These are phyloP conservation scores for Ilex asprella DNA, from an alignment of 257 asterid species.

Conservation along the genomic window DNA sequence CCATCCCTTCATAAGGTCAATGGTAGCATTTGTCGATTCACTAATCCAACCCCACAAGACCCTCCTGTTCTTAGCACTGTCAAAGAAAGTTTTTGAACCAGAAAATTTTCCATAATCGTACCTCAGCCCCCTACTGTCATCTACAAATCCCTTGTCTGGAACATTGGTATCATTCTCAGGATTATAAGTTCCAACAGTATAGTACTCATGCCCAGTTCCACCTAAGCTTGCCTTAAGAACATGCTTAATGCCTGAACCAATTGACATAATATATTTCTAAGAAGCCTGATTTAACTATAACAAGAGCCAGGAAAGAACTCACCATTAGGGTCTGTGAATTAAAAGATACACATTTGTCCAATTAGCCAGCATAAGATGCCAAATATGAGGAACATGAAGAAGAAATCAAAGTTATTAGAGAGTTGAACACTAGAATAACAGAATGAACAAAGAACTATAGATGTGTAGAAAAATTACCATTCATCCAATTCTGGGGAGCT, in stretches of 20 bases:
- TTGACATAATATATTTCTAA: too few relatives aligned
- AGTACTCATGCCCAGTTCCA: conserved; percentile 25
- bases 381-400: neutral
- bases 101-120: conserved; percentile 43
- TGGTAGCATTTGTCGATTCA: conserved; percentile 18
- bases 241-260: conserved; percentile 23
- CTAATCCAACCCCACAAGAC: conserved; percentile 42
- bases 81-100: conserved; percentile 46
- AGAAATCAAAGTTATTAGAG: neutral
- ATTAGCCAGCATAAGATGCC: neutral
- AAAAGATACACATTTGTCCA: conserved; percentile 4
- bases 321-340: conserved; percentile 69
- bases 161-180: conserved; percentile 8
- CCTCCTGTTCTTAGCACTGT: conserved; percentile 28
- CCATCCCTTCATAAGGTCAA: conserved; percentile 27
- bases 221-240: conserved; percentile 36
- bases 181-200: conserved; percentile 31
- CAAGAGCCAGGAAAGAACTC: conserved; percentile 5
- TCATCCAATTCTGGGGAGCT: conserved; percentile 39
- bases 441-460: neutral
- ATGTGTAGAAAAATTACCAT: conserved; percentile 11
- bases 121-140: conserved; percentile 21
- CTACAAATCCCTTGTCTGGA: conserved; percentile 21
- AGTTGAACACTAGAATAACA: neutral
- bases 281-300: neutral